Evolutionary conservation across 192 early-diverging fungal species (phyloP).

Genomic region (Gonapodya sp.): DNA sequence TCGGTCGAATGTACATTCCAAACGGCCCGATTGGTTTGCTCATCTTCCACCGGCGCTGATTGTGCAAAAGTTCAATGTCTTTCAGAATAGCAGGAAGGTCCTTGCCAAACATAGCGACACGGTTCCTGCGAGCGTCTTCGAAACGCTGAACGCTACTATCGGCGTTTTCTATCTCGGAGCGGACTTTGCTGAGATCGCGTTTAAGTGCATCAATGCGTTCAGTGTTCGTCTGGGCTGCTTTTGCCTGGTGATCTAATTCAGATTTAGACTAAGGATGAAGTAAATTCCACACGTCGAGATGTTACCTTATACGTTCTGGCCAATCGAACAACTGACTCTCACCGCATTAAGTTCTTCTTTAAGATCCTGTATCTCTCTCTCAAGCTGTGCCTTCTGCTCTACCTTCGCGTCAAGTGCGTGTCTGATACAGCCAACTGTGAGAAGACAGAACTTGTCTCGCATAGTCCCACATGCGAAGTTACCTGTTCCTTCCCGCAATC

Average conservation of each 20-base stretch:
- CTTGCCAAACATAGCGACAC: not conserved
- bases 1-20: not conserved
- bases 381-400: not conserved
- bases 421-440: too few species aligned
- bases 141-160: not conserved
- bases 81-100: not conserved
- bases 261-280: too few species aligned
- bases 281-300: not conserved
- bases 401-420: not conserved
- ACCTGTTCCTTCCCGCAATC: not conserved
- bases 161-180: not conserved
- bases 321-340: not conserved
- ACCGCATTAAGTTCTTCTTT: not conserved
- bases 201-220: not conserved
- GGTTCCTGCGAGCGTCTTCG: not conserved
- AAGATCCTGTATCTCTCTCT: not conserved
- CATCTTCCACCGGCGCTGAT: not conserved
- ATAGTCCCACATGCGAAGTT: not conserved
- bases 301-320: not conserved
- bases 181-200: not conserved
- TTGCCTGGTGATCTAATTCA: not conserved
- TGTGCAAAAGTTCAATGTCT: not conserved
- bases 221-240: not conserved
- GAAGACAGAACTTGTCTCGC: not conserved
- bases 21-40: slow-evolving; percentile 2